Conservation (phyloP, 148 eudicot genomes). For the Rhododendron simsii region DNA sequence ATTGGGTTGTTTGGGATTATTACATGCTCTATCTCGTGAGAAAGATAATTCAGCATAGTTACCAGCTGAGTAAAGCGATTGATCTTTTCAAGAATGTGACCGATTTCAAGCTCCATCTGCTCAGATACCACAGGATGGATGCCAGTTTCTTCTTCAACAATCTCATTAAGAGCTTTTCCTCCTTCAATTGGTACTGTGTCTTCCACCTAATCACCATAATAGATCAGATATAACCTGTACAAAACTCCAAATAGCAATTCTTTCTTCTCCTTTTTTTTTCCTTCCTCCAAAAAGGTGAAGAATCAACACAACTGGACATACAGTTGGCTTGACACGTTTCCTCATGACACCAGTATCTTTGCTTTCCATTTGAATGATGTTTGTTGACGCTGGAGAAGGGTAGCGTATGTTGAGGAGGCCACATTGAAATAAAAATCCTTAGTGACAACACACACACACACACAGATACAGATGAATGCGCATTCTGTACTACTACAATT, state of each 20-base stretch:
- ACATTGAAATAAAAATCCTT: not conserved
- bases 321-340: conserved; percentile 53
- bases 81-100: conserved; percentile 68
- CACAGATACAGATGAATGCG: not conserved
- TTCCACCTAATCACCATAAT: conserved; percentile 41
- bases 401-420: not conserved
- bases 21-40: not conserved
- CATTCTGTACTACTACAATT: conserved; percentile 1
- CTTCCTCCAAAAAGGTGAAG: not conserved
- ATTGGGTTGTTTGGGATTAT: conserved; percentile 3
- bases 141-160: conserved; percentile 54
- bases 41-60: conserved; percentile 11
- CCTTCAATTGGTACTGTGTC: conserved; percentile 26
- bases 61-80: conserved; percentile 72
- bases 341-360: conserved; percentile 26
- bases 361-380: conserved; percentile 38
- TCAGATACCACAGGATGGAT: conserved; percentile 50
- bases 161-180: conserved; percentile 34
- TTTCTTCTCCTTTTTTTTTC: not conserved
- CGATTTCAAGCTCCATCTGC: conserved; percentile 69
- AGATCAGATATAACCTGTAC: conserved; percentile 6
- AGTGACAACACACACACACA: not conserved
- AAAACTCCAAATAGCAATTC: conserved; percentile 5
- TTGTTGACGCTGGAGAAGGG: conserved; percentile 17
- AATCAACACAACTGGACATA: conserved; percentile 24